Base-by-base conservation (phyloP, 2,329 filamentous ascomycete species). In the Exophiala sp. region DNA sequence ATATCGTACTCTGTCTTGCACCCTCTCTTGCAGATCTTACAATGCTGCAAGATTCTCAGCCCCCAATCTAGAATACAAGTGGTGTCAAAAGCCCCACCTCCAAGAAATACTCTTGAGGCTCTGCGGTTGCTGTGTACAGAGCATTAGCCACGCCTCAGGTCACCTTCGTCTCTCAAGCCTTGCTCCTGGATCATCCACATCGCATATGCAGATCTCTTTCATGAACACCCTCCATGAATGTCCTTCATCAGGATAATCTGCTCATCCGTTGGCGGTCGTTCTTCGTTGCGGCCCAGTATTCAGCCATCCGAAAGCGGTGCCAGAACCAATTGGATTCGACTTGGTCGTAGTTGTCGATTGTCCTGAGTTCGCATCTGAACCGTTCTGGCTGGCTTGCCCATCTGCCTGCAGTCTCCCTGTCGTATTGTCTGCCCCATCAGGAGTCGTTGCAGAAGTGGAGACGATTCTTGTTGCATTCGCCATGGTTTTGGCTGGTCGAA, bases 281-380 rank as follows among this genome's bases (percentile, higher is more conserved):
- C 58, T 62, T 41, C 65, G 52, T 41, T 64, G 62, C 46, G 69
- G 65, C 10, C 63, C 62, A 16, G 70, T 62, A 59, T 88, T 92
- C 76, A 96, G 86, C 91, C 91, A 97, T 10, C 88, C 86, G 74
- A 97, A 97, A 2, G 92, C 92, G 54, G 89, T 94, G 11, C 88
- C 92, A n/a, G 89, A 89, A 7, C 92, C 92, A 14, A 96, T 82
- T 0, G 94, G 92, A 66, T 97, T 97, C 32, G 83, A 78, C 63
- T 79, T 79, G 41, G 63, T 66, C 34, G 50, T 56, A 16, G 69
- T 50, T 29, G 67, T 63, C 11, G 64, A 34, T 20, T 36, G 24
- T 21, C 42, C n/a, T 10, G 29, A 18, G 39, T 54, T 62, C 20
- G 43, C 12, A 12, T 58, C 52, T 18, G 48, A 34, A 38, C 55